Base-by-base conservation (phyloP, 805 yeast genomes). In the Spathaspora arborariae region DNA sequence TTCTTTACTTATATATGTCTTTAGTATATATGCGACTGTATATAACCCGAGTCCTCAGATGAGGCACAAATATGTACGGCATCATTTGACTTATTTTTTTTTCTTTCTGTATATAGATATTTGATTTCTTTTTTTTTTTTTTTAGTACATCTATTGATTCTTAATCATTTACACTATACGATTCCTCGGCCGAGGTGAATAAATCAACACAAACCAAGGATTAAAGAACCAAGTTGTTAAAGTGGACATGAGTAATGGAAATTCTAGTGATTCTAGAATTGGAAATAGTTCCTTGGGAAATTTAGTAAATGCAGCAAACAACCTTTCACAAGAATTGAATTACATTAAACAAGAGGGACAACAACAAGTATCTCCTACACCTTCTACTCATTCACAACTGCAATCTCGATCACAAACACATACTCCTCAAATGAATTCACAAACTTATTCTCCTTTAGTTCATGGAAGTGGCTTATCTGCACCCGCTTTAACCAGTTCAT, bases 281-380 rank as follows among this genome's bases (percentile, higher is more conserved):
- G 35, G 35, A 20, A 20, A 20, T 20, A 30, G n/a, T 40, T 24
- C 42, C 19, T 58, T 72, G 20, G 73, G 72, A 47, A 66, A 57
- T 45, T 57, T 72, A 51, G 75, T 73, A 2, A 74, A 69, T 48
- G 67, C 70, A 10, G 77, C 77, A 46, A 46, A 34, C 37, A 69
- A 70, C 53, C 69, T 70, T 15, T 30, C 35, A 13, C 35, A 30
- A 30, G 35, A 30, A 30, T 30, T 30, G 35, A 13, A 30, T 30
- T 7, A 13, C 22, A 63, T 63, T 42, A 61, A 62, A 40, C 60
- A 60, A 33, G 65, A 62, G 49, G 38, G 60, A 19, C 47, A 49
- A 42, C 45, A 20, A 38, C 45, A 20, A 15, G 22, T 18, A 20
- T 20, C 38, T 13, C 38, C 39, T 22, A 19, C 37, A 20, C 11